These are phyloP conservation scores for Sugiyamaella americana DNA, from an alignment of 805 yeast genomes.

Conservation along the genomic window DNA sequence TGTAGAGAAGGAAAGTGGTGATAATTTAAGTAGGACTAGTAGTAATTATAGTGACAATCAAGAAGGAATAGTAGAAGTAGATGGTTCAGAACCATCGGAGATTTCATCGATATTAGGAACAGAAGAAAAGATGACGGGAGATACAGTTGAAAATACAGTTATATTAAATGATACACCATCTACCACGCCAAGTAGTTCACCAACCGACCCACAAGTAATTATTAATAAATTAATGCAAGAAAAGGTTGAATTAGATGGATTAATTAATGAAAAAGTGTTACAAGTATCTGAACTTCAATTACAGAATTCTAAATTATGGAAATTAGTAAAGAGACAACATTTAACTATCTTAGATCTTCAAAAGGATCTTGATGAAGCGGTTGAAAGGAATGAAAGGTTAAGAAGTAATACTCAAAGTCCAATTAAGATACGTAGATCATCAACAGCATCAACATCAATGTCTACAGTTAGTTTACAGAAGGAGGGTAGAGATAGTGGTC, in stretches of 20 bases:
- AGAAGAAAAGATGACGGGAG: too few species aligned
- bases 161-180: too few species aligned
- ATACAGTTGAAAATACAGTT: too few species aligned
- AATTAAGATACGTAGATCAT: neutral
- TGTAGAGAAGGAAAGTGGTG: too few species aligned
- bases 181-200: too few species aligned
- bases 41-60: too few species aligned
- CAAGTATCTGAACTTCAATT: constrained; percentile 18
- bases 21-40: too few species aligned
- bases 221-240: neutral
- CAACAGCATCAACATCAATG: neutral
- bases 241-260: constrained; percentile 10
- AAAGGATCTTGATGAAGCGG: constrained; percentile 17
- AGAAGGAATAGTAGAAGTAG: too few species aligned
- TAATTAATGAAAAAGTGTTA: constrained; percentile 17
- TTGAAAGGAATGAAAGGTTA: constrained; percentile 14
- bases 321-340: constrained; percentile 21
- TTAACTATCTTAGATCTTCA: constrained; percentile 22
- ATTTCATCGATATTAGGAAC: too few species aligned
- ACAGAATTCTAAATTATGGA: constrained; percentile 24
- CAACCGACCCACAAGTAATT: neutral
- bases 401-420: neutral
- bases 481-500: neutral
- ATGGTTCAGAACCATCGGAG: too few species aligned
- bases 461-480: neutral